phyloP scores from a whole-genome alignment of 2,329 filamentous ascomycete species.

The Penicillium sp. region DNA sequence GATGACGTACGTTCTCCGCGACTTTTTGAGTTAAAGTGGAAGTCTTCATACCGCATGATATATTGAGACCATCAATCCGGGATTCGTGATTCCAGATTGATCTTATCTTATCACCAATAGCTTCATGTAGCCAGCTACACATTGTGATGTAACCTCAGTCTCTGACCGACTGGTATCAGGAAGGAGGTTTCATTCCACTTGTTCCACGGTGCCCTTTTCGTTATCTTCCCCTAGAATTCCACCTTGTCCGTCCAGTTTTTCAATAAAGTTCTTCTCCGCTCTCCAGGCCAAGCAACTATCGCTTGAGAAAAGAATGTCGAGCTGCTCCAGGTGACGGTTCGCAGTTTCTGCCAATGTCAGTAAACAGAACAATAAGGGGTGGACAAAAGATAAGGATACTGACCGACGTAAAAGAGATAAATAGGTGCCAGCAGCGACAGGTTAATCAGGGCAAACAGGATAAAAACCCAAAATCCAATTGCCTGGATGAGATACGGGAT shows the following conservation, averaged over 20 bases:
- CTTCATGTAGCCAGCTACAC: too few relatives aligned
- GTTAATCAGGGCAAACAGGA: conserved; percentile 33
- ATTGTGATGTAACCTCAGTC: too few relatives aligned
- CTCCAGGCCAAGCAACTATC: conserved; percentile 25
- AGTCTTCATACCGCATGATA: too few relatives aligned
- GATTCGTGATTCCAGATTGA: too few relatives aligned
- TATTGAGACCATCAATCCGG: too few relatives aligned
- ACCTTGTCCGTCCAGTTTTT: conserved; percentile 10
- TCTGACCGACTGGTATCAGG: neutral
- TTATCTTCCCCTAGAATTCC: conserved; percentile 3
- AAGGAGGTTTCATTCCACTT: conserved; percentile 2
- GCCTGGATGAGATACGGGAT: conserved; percentile 35
- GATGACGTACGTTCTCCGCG: too few relatives aligned
- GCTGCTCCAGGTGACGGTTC: conserved; percentile 24
- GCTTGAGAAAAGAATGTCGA: conserved; percentile 28
- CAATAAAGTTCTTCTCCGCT: conserved; percentile 22
- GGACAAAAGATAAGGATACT: neutral
- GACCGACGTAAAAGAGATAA: conserved; percentile 28
- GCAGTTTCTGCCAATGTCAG: conserved; percentile 21
- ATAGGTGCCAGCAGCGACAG: conserved; percentile 27
- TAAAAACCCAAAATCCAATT: conserved; percentile 33
- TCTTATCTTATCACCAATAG: too few relatives aligned
- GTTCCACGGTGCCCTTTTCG: conserved; percentile 4
- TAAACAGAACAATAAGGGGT: neutral
- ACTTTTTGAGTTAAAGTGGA: too few relatives aligned